Evolutionary conservation across 1,139 yeast species (phyloP), one percentile per base, ranked within the genome.

Genomic region (Yamadazyma aaseri): DNA sequence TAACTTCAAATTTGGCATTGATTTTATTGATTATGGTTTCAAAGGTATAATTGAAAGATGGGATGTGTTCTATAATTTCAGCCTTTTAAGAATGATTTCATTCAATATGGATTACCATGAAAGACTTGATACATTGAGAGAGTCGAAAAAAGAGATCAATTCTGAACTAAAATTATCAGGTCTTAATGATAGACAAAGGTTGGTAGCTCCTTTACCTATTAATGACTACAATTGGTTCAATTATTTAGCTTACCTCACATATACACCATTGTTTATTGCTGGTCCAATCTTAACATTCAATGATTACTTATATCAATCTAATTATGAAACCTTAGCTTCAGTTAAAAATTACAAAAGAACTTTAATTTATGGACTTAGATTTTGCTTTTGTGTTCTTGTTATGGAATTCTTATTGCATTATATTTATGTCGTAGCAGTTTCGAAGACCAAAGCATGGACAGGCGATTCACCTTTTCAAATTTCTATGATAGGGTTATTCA

Each of bases 41-140:
- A 70, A 66, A 54, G 97, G 98, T 0, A 71, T 90, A 17, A 80
- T 92, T 45, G 71, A 79, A 13, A 70, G 97, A 46, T 94, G 99
- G 99, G 97, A 92, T 53, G 97, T 94, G 6, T 86, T 86, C 50
- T 94, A 81, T 71, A 94, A 92, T 58, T 87, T 94, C 58, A 82
- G 96, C 1, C 65, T 92, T 44, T 70, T 94, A 35, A 72, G 97
- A 46, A 77, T 89, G 76, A 62, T 94, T 31, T 86, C 96, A 38
- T 92, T 73, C 58, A 86, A 86, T 45, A 57, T 86, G 44, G 99
- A 94, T 58, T 87, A 73, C 50, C 56, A 82, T 28, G 77, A 74
- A 47, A 65, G 76, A 42, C 60, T 56, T 45, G 23, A 38, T 12
- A 29, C 28, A 2, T 10, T 54, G 9, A 29, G 36, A 6, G 29